Conservation (phyloP, 2,329 filamentous ascomycete genomes). For the Sporothrix pallida region DNA sequence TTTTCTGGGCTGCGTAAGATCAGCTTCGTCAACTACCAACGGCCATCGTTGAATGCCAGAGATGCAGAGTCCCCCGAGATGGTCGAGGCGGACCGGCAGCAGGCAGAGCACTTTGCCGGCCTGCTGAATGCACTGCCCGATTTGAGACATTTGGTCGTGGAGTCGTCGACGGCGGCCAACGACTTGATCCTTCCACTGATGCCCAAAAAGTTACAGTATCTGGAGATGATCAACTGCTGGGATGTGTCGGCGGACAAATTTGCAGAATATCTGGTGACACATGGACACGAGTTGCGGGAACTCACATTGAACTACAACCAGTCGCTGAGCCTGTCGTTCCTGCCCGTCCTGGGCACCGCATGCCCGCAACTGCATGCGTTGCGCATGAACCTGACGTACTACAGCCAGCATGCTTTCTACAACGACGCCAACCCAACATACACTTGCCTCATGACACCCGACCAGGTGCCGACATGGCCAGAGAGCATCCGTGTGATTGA, state of each 20-base stretch:
- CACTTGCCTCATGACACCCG: constrained; percentile 65
- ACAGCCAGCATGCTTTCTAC: constrained; percentile 69
- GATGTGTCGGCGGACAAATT: constrained; percentile 72
- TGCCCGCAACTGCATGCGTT: constrained; percentile 76
- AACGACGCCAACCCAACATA: constrained; percentile 78
- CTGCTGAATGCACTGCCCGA: constrained; percentile 61
- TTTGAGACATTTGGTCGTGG: constrained; percentile 72
- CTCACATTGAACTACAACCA: constrained; percentile 80
- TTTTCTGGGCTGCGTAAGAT: constrained; percentile 64
- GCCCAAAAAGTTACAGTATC: constrained; percentile 66
- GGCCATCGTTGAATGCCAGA: constrained; percentile 55
- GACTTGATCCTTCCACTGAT: constrained; percentile 70
- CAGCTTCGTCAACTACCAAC: constrained; percentile 68
- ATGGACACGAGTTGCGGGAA: constrained; percentile 70
- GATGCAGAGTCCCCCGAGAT: constrained; percentile 53
- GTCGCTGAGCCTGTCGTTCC: constrained; percentile 75
- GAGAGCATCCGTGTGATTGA: constrained; percentile 71
- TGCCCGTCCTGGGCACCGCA: constrained; percentile 66
- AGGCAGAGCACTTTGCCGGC: constrained; percentile 51
- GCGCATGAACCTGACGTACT: constrained; percentile 79
- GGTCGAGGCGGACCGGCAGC: constrained; percentile 44
- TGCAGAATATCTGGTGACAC: constrained; percentile 66
- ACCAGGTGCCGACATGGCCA: constrained; percentile 80
- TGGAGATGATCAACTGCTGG: constrained; percentile 81
- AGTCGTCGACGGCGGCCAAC: constrained; percentile 75